Evolutionary conservation across 352 stramenopile genomes (phyloP).

Genomic region (Phytophthora pisi): DNA sequence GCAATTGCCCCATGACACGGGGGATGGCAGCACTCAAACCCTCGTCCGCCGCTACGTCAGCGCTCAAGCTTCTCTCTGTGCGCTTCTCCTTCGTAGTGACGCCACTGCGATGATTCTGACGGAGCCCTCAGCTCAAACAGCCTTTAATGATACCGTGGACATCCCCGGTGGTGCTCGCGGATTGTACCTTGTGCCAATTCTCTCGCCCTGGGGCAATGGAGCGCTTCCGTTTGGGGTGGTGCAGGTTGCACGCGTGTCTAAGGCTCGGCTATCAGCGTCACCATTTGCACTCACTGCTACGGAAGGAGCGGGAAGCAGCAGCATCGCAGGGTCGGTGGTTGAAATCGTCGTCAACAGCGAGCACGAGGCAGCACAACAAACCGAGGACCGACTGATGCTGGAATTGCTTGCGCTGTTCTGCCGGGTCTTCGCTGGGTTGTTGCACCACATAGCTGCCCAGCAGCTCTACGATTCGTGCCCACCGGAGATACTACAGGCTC

Average conservation of each 20-base stretch:
- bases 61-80: slow-evolving; percentile 64
- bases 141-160: slow-evolving; percentile 79
- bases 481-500: slow-evolving; percentile 53
- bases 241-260: slow-evolving; percentile 59
- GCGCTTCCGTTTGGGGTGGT: slow-evolving; percentile 62
- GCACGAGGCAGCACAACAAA: slow-evolving; percentile 43
- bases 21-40: slow-evolving; percentile 7
- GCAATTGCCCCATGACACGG: slow-evolving; percentile 13
- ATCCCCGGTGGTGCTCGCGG: slow-evolving; percentile 58
- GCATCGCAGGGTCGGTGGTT: slow-evolving; percentile 9
- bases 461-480: slow-evolving; percentile 60
- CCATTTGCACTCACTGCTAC: slow-evolving; percentile 27
- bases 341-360: slow-evolving; percentile 43
- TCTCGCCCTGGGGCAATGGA: slow-evolving; percentile 48
- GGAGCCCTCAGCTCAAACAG: slow-evolving; percentile 53
- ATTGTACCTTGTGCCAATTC: slow-evolving; percentile 64
- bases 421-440: slow-evolving; percentile 56
- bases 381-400: slow-evolving; percentile 58
- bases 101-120: slow-evolving; percentile 37
- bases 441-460: slow-evolving; percentile 61
- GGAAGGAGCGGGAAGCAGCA: slow-evolving; percentile 6
- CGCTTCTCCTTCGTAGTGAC: slow-evolving; percentile 23
- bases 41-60: slow-evolving; percentile 68
- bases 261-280: slow-evolving; percentile 25
- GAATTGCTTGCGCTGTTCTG: slow-evolving; percentile 64